Evolutionary conservation across 345 rosid genomes (phyloP).

Genomic region (Eucalyptus tenuipes): DNA sequence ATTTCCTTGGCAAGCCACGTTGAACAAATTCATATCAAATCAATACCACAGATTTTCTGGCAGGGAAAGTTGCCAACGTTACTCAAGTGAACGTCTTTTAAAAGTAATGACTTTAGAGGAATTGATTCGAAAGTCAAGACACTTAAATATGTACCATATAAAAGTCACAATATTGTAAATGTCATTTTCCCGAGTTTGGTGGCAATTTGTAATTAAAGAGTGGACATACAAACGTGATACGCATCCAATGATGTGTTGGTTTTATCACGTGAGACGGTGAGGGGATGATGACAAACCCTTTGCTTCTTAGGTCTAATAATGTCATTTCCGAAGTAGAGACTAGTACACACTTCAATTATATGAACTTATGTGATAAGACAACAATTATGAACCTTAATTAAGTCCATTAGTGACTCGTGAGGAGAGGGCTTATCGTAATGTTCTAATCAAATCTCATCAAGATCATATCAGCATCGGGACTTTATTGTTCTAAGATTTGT

Average conservation of each 20-base stretch:
- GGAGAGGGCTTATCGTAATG: not conserved
- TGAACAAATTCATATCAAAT: not conserved
- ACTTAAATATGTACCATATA: too few species aligned
- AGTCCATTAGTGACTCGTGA: not conserved
- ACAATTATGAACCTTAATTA: not conserved
- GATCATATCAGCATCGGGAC: not conserved
- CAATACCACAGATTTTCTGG: not conserved
- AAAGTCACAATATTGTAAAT: not conserved
- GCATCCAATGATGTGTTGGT: not conserved
- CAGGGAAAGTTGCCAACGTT: not conserved
- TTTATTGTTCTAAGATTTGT: not conserved
- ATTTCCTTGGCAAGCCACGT: not conserved
- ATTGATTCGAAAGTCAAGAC: not conserved
- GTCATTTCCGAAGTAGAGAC: not conserved
- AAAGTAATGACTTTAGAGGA: rapidly evolving
- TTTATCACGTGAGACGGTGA: not conserved
- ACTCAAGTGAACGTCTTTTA: not conserved
- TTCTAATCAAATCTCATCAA: too few species aligned
- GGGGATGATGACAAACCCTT: not conserved
- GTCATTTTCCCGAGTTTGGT: not conserved
- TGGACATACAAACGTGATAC: not conserved
- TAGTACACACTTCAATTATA: not conserved
- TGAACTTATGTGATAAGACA: not conserved
- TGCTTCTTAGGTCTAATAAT: not conserved
- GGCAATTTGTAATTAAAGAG: not conserved